Evolutionary conservation across 2,329 filamentous ascomycete genomes (phyloP).

Genomic region (Torrubiellomyces zombiae): DNA sequence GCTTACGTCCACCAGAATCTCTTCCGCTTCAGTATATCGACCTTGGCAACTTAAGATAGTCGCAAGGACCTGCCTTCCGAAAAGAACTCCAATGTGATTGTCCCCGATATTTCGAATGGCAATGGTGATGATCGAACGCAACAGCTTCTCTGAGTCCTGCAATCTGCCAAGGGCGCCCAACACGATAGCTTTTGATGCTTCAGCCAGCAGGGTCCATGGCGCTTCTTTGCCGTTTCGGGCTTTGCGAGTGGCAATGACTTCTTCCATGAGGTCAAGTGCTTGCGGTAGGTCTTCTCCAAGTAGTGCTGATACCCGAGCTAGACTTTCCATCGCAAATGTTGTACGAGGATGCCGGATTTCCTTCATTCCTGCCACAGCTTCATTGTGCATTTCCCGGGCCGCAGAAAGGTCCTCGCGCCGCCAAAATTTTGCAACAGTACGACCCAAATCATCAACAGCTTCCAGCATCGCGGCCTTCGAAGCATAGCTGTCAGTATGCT

Average conservation of each 20-base stretch:
- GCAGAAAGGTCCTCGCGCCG: neutral
- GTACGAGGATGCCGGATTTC: slow-evolving; percentile 1
- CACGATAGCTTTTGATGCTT: slow-evolving; percentile 4
- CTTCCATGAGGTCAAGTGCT: slow-evolving; percentile 1
- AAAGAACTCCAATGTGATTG: slow-evolving; percentile 4
- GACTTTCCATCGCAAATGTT: slow-evolving; percentile 2
- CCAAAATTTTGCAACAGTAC: slow-evolving; percentile 2
- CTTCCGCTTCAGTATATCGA: slow-evolving; percentile 2
- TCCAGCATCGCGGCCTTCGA: neutral
- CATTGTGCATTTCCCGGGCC: neutral
- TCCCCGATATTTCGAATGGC: slow-evolving; percentile 2
- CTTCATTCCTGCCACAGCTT: slow-evolving; percentile 1
- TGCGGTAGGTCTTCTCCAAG: neutral
- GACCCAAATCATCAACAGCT: slow-evolving; percentile 2
- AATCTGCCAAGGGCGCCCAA: slow-evolving; percentile 2
- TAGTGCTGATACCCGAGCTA: neutral
- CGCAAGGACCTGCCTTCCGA: slow-evolving; percentile 5
- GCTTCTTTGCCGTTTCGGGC: slow-evolving; percentile 5
- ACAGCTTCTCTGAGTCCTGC: neutral
- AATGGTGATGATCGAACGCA: slow-evolving; percentile 1
- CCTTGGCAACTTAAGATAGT: slow-evolving; percentile 3
- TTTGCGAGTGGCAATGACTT: slow-evolving; percentile 3
- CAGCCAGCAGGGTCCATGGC: slow-evolving; percentile 4
- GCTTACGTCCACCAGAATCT: slow-evolving; percentile 1
- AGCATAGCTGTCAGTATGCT: too few relatives aligned